A percentile compares a stretch with the other conserved stretches of the same genome.
Conservation (phyloP, 1,284 basidiomycete species). For the Binderoboletus segoi region DNA sequence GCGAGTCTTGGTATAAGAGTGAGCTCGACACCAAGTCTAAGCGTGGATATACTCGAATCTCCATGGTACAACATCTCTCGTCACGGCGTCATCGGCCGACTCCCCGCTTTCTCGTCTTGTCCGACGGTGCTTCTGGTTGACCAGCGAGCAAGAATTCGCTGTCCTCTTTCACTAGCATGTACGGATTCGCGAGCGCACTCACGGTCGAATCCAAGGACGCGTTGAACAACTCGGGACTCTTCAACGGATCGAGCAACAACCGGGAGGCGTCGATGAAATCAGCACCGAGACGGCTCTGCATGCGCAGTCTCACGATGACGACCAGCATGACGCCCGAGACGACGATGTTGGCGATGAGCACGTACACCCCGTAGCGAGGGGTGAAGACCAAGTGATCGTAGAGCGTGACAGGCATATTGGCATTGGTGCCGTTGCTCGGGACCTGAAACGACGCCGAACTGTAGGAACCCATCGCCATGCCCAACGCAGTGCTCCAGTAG, state of each 20-base stretch:
- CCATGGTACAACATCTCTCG: too few species aligned
- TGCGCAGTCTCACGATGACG: constrained; percentile 1
- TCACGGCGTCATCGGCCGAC: not conserved
- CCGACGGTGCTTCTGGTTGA: not conserved
- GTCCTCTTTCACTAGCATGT: constrained; percentile 1
- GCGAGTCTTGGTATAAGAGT: not conserved
- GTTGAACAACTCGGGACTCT: constrained; percentile 10
- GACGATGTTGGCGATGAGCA: constrained; percentile 10
- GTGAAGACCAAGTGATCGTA: not conserved
- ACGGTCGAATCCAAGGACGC: constrained; percentile 12
- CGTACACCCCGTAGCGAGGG: not conserved
- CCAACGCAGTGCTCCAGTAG: constrained; percentile 5
- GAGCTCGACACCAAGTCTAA: too few species aligned
- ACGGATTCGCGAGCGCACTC: not conserved
- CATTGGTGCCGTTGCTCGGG: not conserved
- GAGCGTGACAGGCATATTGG: not conserved
- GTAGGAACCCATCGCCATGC: constrained; percentile 7
- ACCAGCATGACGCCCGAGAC: constrained; percentile 12
- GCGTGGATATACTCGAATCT: too few species aligned
- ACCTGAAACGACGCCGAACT: constrained; percentile 1
- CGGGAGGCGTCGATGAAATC: constrained; percentile 15
- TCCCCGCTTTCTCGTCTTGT: not conserved
- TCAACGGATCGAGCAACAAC: constrained; percentile 11
- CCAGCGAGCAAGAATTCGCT: constrained; percentile 1
- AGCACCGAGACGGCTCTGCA: constrained; percentile 3